Conservation (phyloP, 2,329 filamentous ascomycete species). For the Xylariaceae sp. region DNA sequence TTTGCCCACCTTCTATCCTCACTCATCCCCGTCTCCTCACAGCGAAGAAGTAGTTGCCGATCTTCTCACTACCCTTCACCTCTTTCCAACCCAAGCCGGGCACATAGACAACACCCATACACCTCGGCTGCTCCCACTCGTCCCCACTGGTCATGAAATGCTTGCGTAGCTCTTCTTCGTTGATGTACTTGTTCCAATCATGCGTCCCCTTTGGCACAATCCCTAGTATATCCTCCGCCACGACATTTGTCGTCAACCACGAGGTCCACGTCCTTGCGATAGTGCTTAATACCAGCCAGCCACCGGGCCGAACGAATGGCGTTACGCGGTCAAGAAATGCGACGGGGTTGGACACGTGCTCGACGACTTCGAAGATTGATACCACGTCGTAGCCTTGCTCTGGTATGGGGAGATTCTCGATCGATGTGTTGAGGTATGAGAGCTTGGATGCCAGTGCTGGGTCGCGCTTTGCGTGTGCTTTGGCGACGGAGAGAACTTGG, state of each 20-base stretch:
- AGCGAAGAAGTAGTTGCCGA: conserved; percentile 96
- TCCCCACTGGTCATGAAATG: conserved; percentile 50
- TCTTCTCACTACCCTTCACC: conserved; percentile 74
- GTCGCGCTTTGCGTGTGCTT: conserved; percentile 71
- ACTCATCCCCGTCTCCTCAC: conserved; percentile 40
- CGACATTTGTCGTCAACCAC: conserved; percentile 87
- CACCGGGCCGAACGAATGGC: conserved; percentile 79
- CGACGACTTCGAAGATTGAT: conserved; percentile 89
- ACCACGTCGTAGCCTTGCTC: conserved; percentile 70
- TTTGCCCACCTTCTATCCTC: too few species aligned
- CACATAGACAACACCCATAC: conserved; percentile 85
- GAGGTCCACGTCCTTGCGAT: conserved; percentile 87
- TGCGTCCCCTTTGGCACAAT: conserved; percentile 93
- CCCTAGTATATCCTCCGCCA: conserved; percentile 82
- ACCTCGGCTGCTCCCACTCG: conserved; percentile 55
- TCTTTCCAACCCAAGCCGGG: conserved; percentile 88
- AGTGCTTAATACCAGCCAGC: conserved; percentile 89
- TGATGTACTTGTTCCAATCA: conserved; percentile 95
- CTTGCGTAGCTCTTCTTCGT: conserved; percentile 70
- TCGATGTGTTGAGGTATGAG: conserved; percentile 69
- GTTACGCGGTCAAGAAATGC: conserved; percentile 71
- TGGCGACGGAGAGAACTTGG: conserved; percentile 71
- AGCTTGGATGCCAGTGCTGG: conserved; percentile 64
- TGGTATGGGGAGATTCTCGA: conserved; percentile 64
- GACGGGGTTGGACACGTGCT: conserved; percentile 78